Evolutionary conservation across 805 yeast species (phyloP).

Genomic region (Ogataea wickerhamii): DNA sequence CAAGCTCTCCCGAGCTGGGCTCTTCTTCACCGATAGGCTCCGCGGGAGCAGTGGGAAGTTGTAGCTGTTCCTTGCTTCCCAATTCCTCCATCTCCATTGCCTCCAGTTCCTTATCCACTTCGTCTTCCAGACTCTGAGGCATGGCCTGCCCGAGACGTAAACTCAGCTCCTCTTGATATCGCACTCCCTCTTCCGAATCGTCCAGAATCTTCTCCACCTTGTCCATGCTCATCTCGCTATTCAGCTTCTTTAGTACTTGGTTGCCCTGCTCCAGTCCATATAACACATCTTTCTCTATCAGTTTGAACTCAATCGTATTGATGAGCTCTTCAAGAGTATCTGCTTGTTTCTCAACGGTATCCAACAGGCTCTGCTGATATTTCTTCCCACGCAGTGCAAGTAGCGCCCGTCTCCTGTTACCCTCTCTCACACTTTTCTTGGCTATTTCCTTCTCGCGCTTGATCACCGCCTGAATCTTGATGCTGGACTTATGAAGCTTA

Average conservation of each 20-base stretch:
- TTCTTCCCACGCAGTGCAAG: conserved; percentile 72
- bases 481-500: conserved; percentile 69
- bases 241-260: conserved; percentile 66
- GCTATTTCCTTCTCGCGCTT: conserved; percentile 62
- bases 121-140: conserved; percentile 49
- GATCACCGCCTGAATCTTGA: conserved; percentile 53
- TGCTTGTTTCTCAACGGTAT: conserved; percentile 71
- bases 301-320: conserved; percentile 79
- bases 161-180: conserved; percentile 72
- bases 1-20: too few species aligned
- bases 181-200: conserved; percentile 75
- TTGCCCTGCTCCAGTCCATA: conserved; percentile 82
- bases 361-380: conserved; percentile 72
- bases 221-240: conserved; percentile 72
- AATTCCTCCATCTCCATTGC: conserved; percentile 44
- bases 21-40: too few species aligned
- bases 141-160: conserved; percentile 45
- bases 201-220: conserved; percentile 81
- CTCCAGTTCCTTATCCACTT: conserved; percentile 62
- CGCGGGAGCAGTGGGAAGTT: conserved; percentile 28
- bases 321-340: conserved; percentile 77
- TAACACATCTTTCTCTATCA: conserved; percentile 81
- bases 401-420: conserved; percentile 59
- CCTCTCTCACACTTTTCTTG: conserved; percentile 45
- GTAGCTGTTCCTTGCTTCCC: conserved; percentile 2